These are phyloP conservation scores for Curvularia sp. DNA, from an alignment of 2,329 filamentous ascomycete species.

Conservation along the genomic window DNA sequence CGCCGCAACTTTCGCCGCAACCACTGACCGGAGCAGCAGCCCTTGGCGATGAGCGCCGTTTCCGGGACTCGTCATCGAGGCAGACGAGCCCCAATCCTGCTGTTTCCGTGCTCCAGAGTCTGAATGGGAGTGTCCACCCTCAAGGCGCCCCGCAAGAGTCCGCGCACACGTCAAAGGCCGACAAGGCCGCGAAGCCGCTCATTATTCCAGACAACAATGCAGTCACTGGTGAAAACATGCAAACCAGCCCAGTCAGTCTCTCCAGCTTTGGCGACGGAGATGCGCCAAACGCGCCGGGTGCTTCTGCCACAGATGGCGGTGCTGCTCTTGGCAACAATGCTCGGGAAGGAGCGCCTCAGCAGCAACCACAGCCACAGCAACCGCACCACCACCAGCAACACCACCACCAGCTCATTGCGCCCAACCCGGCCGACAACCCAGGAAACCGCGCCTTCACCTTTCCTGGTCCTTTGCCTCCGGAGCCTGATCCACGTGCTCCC, in stretches of 20 bases:
- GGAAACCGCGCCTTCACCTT: constrained; percentile 69
- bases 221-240: constrained; percentile 54
- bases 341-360: constrained; percentile 49
- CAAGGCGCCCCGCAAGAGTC: constrained; percentile 53
- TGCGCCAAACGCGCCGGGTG: constrained; percentile 54
- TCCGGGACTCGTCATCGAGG: constrained; percentile 52
- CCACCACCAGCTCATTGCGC: constrained; percentile 47
- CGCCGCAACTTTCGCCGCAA: constrained; percentile 51
- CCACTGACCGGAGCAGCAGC: constrained; percentile 58
- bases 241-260: constrained; percentile 62
- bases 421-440: constrained; percentile 46
- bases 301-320: constrained; percentile 59
- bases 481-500: constrained; percentile 58
- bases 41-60: constrained; percentile 57
- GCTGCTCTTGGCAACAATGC: constrained; percentile 55
- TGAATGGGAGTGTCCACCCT: constrained; percentile 52
- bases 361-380: constrained; percentile 31
- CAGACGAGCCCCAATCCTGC: constrained; percentile 60
- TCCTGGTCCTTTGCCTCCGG: constrained; percentile 63
- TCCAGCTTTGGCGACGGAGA: constrained; percentile 63
- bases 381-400: constrained; percentile 26
- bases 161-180: constrained; percentile 58
- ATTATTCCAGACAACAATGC: constrained; percentile 56
- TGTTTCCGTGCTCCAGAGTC: constrained; percentile 53
- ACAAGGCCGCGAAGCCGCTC: constrained; percentile 57